phyloP scores from a whole-genome alignment of 2,329 filamentous ascomycete genomes.

The Lecanoromycetidae sp. region DNA sequence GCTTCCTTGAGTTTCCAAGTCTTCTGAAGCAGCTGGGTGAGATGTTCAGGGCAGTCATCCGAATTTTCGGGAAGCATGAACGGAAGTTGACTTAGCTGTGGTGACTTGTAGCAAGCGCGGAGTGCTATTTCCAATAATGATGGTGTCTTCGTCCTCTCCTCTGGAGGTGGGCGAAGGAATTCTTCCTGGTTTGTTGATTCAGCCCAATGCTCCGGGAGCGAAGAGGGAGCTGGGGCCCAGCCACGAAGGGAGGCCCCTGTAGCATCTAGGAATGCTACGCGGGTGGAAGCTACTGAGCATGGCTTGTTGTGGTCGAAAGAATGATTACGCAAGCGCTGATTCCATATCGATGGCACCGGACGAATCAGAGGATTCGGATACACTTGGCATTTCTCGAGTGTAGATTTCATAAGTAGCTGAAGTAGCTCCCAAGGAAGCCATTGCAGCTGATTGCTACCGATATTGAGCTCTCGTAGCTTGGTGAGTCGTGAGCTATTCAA shows the following conservation, averaged over 20 bases:
- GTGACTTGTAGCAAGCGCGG: constrained; percentile 27
- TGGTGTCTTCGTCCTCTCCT: constrained; percentile 20
- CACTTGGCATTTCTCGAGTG: constrained; percentile 28
- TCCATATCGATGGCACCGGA: constrained; percentile 5
- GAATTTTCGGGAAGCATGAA: constrained; percentile 25
- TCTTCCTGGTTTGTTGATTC: constrained; percentile 2
- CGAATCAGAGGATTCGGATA: constrained; percentile 30
- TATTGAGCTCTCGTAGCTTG: constrained; percentile 33
- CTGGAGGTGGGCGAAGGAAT: constrained; percentile 12
- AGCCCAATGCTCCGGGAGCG: constrained; percentile 16
- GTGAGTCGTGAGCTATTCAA: too few relatives aligned
- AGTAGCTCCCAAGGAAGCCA: constrained; percentile 36
- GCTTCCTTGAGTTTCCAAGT: constrained; percentile 27
- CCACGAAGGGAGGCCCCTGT: not conserved
- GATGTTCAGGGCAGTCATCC: constrained; percentile 26
- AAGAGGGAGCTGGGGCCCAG: constrained; percentile 8
- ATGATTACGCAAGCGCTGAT: not conserved
- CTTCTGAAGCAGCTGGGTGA: constrained; percentile 27
- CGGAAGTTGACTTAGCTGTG: constrained; percentile 25
- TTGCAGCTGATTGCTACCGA: constrained; percentile 32
- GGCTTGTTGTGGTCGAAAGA: not conserved
- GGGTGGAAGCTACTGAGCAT: constrained; percentile 8
- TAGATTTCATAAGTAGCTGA: constrained; percentile 27
- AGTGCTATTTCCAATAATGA: constrained; percentile 34
- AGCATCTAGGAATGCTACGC: constrained; percentile 11